A percentile compares a stretch with the other conserved stretches of the same genome.
Conservation (phyloP, 179 eudicot species). For the Sideroxylon spinosum region DNA sequence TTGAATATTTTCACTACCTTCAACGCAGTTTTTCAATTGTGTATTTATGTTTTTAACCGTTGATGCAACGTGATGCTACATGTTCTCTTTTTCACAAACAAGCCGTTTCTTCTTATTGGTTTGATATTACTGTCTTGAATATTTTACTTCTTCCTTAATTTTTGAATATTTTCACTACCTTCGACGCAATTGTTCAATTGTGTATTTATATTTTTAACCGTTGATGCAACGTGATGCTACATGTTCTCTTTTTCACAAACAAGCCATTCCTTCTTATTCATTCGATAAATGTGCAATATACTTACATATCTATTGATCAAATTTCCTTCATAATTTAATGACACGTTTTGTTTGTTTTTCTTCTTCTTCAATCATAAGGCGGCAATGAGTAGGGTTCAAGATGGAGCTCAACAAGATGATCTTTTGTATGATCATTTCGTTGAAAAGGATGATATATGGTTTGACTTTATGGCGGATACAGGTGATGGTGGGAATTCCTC, state of each 20-base stretch:
- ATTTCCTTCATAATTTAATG: background rate
- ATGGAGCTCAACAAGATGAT: constrained; percentile 59
- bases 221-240: background rate
- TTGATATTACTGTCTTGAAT: background rate
- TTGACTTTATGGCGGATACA: constrained; percentile 99
- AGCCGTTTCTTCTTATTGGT: background rate
- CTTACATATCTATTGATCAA: background rate
- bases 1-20: background rate
- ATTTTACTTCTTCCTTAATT: background rate
- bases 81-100: background rate
- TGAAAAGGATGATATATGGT: constrained; percentile 84
- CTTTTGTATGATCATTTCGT: constrained; percentile 74
- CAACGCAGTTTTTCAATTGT: background rate
- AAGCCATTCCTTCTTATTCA: background rate
- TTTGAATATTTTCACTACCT: background rate
- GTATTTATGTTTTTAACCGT: background rate
- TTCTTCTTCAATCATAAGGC: constrained; percentile 46
- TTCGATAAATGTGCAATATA: background rate
- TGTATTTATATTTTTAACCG: background rate
- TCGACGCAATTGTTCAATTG: background rate
- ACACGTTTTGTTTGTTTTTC: background rate
- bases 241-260: background rate
- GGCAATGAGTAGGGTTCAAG: constrained; percentile 73
- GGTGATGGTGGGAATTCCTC: constrained; percentile 99
- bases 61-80: background rate